A percentile compares a stretch with the other conserved stretches of the same genome.
These are phyloP conservation scores for Sisymbrium irio DNA, from an alignment of 345 rosid species.

Conservation along the genomic window DNA sequence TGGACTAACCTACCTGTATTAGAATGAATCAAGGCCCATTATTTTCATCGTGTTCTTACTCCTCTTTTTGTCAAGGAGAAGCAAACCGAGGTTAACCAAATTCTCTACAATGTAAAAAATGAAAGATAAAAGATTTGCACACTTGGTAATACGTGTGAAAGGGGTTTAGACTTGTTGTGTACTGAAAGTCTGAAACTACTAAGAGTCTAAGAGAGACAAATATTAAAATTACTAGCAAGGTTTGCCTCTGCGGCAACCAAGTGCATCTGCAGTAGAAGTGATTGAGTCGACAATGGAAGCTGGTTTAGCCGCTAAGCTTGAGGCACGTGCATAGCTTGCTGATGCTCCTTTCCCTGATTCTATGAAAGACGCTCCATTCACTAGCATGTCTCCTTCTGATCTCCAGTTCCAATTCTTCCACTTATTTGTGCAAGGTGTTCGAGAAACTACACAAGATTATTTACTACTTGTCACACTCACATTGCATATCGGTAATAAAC, in stretches of 20 bases:
- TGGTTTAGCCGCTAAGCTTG: conserved; percentile 74
- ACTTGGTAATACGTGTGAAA: conserved; percentile 14
- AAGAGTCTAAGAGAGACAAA: background rate
- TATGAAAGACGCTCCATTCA: conserved; percentile 80
- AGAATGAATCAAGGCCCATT: background rate
- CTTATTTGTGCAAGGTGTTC: too few species aligned
- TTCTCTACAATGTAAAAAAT: background rate
- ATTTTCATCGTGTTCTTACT: background rate
- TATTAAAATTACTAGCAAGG: conserved; percentile 36
- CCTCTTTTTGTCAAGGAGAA: background rate
- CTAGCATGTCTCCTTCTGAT: conserved; percentile 57
- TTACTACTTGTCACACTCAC: too few species aligned
- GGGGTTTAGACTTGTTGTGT: background rate
- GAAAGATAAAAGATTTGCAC: conserved; percentile 4
- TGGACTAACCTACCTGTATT: conserved; percentile 10
- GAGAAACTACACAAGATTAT: too few species aligned
- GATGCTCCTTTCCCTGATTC: conserved; percentile 79
- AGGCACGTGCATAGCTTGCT: conserved; percentile 66
- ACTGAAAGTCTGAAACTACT: background rate
- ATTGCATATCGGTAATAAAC: too few species aligned
- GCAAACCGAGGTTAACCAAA: conserved; percentile 2
- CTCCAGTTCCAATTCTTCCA: conserved; percentile 74
- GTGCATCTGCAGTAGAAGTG: conserved; percentile 65
- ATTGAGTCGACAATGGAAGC: conserved; percentile 73
- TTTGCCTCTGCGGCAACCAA: conserved; percentile 50